Evolutionary conservation across 2,329 filamentous ascomycete genomes (phyloP).

Genomic region (Tricladium varicosporioides): DNA sequence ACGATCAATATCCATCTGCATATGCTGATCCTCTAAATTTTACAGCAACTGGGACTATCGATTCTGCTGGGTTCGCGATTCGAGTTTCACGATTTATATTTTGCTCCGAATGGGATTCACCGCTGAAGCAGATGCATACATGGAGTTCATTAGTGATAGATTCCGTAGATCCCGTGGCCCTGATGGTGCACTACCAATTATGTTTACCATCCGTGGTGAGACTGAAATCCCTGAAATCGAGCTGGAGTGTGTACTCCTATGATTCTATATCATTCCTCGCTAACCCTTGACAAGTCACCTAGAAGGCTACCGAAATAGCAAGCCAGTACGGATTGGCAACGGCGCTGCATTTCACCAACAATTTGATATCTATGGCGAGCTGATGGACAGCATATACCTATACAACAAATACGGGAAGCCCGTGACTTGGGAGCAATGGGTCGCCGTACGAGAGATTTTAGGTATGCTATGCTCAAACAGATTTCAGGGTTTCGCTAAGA

Average conservation of each 20-base stretch:
- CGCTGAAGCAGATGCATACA: constrained; percentile 74
- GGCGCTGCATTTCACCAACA: constrained; percentile 74
- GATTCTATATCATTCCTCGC: neutral
- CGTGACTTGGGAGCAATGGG: constrained; percentile 74
- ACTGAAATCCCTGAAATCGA: constrained; percentile 72
- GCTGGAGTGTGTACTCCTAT: constrained; percentile 40
- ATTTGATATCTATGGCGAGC: constrained; percentile 76
- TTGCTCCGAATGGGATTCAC: constrained; percentile 73
- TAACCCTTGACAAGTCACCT: constrained; percentile 48
- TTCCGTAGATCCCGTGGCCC: constrained; percentile 59
- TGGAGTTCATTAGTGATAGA: constrained; percentile 73
- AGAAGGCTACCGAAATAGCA: constrained; percentile 69
- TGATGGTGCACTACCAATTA: constrained; percentile 68
- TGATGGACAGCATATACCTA: constrained; percentile 75
- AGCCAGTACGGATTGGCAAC: constrained; percentile 74
- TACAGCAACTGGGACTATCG: constrained; percentile 66
- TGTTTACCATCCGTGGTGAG: constrained; percentile 76
- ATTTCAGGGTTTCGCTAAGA: constrained; percentile 16
- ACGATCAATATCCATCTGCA: neutral
- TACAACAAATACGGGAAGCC: constrained; percentile 80
- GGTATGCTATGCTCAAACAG: constrained; percentile 36
- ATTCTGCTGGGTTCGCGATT: constrained; percentile 77
- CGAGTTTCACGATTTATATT: constrained; percentile 76
- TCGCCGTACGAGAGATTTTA: constrained; percentile 64
- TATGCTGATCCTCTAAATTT: constrained; percentile 1